These are phyloP conservation scores for Chimonanthus salicifolius DNA, from an alignment of 164 flowering plant genomes.

Conservation along the genomic window DNA sequence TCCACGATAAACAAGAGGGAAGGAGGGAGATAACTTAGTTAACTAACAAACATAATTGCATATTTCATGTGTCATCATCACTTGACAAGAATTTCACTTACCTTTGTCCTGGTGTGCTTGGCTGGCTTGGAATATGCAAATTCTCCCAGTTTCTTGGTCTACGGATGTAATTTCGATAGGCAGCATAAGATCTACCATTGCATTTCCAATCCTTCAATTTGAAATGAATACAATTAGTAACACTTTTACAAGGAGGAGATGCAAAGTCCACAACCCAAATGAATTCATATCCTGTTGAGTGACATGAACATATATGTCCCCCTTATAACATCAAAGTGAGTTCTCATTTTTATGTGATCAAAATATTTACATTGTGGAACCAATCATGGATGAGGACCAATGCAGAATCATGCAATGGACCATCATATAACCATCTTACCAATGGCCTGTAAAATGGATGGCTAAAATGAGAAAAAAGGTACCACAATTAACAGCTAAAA, in stretches of 20 bases:
- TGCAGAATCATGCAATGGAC: not conserved
- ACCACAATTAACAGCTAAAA: not conserved
- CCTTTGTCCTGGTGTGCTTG: conserved; percentile 94
- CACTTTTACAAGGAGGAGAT: not conserved
- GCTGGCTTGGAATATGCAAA: conserved; percentile 46
- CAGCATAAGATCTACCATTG: conserved; percentile 91
- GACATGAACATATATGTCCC: not conserved
- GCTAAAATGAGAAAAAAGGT: not conserved
- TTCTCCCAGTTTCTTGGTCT: conserved; percentile 89
- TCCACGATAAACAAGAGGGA: conserved; percentile 1
- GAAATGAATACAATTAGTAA: conserved; percentile 7
- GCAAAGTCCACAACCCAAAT: not conserved
- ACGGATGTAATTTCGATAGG: conserved; percentile 76
- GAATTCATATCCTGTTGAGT: not conserved
- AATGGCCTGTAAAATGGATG: not conserved
- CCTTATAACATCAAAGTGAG: too few relatives aligned
- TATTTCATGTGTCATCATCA: too few relatives aligned
- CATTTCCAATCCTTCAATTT: conserved; percentile 88
- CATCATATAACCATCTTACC: not conserved
- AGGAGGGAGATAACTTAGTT: not conserved
- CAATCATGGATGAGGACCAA: not conserved
- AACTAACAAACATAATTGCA: too few relatives aligned
- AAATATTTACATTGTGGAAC: not conserved
- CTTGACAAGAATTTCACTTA: conserved; percentile 17
- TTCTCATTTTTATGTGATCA: not conserved